A percentile compares a stretch with the other conserved stretches of the same genome.
Evolutionary conservation across 768 basidiomycete genomes (phyloP).

Genomic region (Termitomyces sp.): DNA sequence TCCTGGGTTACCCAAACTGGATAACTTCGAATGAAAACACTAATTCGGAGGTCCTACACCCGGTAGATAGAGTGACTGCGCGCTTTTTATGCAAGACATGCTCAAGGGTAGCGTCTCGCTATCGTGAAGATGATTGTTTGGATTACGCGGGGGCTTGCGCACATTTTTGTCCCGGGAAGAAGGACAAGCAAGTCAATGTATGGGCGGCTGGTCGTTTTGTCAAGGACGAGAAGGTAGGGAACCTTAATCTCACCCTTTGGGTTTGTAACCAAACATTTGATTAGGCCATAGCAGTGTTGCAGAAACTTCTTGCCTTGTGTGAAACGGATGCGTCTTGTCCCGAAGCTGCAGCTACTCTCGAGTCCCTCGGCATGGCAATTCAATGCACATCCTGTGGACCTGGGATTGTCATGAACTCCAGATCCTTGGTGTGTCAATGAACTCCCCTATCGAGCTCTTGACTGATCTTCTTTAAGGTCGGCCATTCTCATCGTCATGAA

Average conservation of each 20-base stretch:
- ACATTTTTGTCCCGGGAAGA: conserved; percentile 49
- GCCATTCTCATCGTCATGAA: conserved; percentile 65
- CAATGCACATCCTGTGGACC: conserved; percentile 49
- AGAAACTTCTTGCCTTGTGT: conserved; percentile 31
- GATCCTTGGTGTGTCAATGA: conserved; percentile 39
- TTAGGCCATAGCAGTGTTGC: conserved; percentile 48
- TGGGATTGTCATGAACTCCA: conserved; percentile 45
- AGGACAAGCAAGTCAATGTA: conserved; percentile 20
- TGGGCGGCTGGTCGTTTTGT: conserved; percentile 55
- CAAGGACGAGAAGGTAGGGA: conserved; percentile 54
- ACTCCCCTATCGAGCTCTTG: background rate
- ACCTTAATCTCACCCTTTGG: background rate
- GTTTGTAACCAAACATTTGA: background rate
- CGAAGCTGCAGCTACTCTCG: conserved; percentile 18
- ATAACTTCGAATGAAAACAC: conserved; percentile 43
- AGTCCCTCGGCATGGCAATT: conserved; percentile 28
- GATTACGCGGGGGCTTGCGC: conserved; percentile 57
- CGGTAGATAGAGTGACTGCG: conserved; percentile 55
- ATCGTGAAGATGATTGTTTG: conserved; percentile 42
- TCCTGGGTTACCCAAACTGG: conserved; percentile 54
- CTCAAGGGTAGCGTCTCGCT: conserved; percentile 28
- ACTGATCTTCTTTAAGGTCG: conserved; percentile 35
- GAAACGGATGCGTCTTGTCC: conserved; percentile 26
- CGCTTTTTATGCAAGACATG: conserved; percentile 59
- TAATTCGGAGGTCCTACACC: conserved; percentile 45